A percentile compares a stretch with the other conserved stretches of the same genome.
These are phyloP conservation scores for Saccharomycopsis babjevae DNA, from an alignment of 805 yeast genomes.

Conservation along the genomic window DNA sequence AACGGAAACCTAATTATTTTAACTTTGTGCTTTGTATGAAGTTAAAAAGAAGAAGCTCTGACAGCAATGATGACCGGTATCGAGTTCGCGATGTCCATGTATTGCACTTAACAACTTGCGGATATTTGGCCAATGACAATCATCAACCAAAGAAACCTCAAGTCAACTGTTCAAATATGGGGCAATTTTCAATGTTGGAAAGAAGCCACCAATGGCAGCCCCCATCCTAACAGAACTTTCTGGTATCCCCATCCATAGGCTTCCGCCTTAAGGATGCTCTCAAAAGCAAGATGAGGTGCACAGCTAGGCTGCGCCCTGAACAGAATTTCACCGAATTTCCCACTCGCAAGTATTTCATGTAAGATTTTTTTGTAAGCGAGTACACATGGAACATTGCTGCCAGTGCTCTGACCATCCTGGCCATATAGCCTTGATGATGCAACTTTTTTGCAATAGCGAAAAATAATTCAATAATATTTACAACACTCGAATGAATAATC, in stretches of 20 bases:
- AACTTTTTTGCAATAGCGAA: too few relatives aligned
- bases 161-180: slow-evolving; percentile 7
- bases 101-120: slow-evolving; percentile 12
- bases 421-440: not conserved
- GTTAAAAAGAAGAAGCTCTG: not conserved
- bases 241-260: slow-evolving; percentile 8
- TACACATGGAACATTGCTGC: slow-evolving; percentile 9
- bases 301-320: not conserved
- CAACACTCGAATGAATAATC: too few relatives aligned
- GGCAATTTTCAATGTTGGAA: slow-evolving; percentile 1
- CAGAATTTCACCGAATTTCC: slow-evolving; percentile 14
- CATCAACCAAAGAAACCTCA: too few relatives aligned
- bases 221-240: not conserved
- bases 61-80: slow-evolving; percentile 12
- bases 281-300: not conserved
- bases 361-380: slow-evolving; percentile 7
- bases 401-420: not conserved
- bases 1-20: not conserved
- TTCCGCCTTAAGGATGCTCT: slow-evolving; percentile 10
- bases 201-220: not conserved
- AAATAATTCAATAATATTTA: too few relatives aligned
- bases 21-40: not conserved
- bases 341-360: slow-evolving; percentile 3
- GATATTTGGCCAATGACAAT: not conserved
- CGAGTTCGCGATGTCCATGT: slow-evolving; percentile 12